phyloP scores from a whole-genome alignment of 805 yeast species.

The Komagataella pastoris region DNA sequence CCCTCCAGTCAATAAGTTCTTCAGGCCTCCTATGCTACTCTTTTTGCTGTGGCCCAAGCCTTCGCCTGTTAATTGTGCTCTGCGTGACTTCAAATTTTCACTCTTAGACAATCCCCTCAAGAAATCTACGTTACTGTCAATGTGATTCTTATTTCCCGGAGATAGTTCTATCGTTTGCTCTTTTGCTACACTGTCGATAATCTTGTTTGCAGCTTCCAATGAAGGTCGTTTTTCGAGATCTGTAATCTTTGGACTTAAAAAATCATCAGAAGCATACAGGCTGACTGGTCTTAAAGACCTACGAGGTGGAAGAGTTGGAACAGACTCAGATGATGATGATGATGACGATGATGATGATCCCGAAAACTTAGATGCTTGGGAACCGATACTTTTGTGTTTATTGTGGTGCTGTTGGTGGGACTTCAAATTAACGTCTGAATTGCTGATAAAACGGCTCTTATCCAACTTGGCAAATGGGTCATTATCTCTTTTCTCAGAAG shows the following conservation, averaged over 20 bases:
- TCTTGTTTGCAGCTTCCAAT: conserved; percentile 6
- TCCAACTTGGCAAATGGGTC: neutral
- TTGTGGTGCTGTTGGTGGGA: neutral
- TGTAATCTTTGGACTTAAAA: neutral
- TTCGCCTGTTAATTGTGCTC: conserved; percentile 5
- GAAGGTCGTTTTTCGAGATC: neutral
- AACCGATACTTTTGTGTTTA: neutral
- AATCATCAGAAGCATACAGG: neutral
- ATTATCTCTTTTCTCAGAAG: neutral
- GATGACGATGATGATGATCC: neutral
- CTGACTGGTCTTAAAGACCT: neutral
- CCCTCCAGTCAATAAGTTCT: conserved; percentile 21
- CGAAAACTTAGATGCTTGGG: neutral
- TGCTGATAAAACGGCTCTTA: neutral
- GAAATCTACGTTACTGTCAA: conserved; percentile 24
- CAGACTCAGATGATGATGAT: neutral
- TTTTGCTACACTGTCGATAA: conserved; percentile 16
- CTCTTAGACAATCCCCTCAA: conserved; percentile 21
- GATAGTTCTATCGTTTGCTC: conserved; percentile 20
- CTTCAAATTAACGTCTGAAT: neutral
- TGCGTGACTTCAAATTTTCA: conserved; percentile 15
- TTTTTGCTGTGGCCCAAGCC: conserved; percentile 12
- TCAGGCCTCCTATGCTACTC: conserved; percentile 20
- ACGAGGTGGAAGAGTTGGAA: neutral
- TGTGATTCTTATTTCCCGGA: conserved; percentile 14